These are phyloP conservation scores for Gastrolobium villosum DNA, from an alignment of 306 rosid genomes.

Conservation along the genomic window DNA sequence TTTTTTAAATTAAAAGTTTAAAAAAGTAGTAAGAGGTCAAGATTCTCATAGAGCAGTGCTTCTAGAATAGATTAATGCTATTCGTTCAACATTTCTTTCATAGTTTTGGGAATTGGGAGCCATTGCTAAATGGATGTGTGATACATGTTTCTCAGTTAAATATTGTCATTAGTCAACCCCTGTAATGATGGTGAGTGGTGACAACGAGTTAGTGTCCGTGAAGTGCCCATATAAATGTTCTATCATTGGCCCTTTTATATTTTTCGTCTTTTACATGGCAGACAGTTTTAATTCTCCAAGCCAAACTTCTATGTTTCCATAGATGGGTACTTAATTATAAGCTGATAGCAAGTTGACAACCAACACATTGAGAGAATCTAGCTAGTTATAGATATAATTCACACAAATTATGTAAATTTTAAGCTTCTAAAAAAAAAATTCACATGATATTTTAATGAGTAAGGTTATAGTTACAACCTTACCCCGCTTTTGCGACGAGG, in stretches of 20 bases:
- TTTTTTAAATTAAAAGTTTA: background rate
- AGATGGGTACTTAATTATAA: background rate
- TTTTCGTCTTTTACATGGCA: constrained; percentile 38
- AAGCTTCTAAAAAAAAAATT: no score
- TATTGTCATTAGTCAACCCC: constrained; percentile 41
- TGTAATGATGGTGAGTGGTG: constrained; percentile 44
- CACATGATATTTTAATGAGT: no score
- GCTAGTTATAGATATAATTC: no score
- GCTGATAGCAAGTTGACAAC: background rate
- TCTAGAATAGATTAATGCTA: constrained; percentile 33
- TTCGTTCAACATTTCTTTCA: constrained; percentile 43
- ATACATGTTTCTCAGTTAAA: constrained; percentile 34
- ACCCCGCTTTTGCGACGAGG: no score
- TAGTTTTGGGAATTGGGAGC: constrained; percentile 35
- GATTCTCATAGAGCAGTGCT: constrained; percentile 36
- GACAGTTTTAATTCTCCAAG: constrained; percentile 17
- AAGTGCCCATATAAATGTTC: constrained; percentile 35
- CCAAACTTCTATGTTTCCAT: background rate
- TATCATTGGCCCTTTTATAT: constrained; percentile 40
- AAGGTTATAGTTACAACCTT: no score
- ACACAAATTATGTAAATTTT: no score
- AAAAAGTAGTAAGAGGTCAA: constrained; percentile 28
- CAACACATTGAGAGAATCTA: no score
- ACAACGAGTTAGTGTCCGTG: constrained; percentile 29
- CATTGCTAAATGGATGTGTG: constrained; percentile 31